Evolutionary conservation across 257 asterid species (phyloP), one percentile per base, ranked within the genome.

Genomic region (Cordia subcordata): DNA sequence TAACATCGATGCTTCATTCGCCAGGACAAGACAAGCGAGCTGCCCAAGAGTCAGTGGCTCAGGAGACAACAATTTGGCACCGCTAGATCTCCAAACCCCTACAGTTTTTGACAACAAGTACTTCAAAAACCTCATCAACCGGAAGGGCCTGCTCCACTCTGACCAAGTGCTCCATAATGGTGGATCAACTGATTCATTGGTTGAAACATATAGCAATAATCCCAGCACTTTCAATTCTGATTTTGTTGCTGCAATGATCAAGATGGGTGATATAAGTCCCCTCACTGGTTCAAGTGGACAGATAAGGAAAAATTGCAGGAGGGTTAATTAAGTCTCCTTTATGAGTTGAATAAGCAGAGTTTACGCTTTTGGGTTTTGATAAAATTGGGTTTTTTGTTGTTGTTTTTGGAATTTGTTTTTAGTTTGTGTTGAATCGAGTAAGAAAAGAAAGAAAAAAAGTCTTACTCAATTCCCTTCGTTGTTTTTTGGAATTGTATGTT

Each of bases 171-270:
- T 79, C 21, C 51, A 45, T 71, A 64, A 63, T 35, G 75, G 78
- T 1, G 80, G 75, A 15, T 58, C 72, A 10, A 68, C 82, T 5
- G 74, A 71, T 40, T 57, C 68, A 0, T 46, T 81, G 4, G 64
- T 81, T 4, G 19, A 63, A 17, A 10, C 53, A 1, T 81, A 78
- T 66, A 74, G 73, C 77, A 66, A 63, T 38, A 61, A 71, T 40
- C 57, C 75, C 1, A 12, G 47, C 0, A 50, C 67, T 4, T 81
- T 81, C 46, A 12, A 16, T 8, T 22, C 22, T 1, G 82, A 78
- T 54, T 81, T 81, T 27, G 74, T 55, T 8, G 57, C 67, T 0
- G 82, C 88, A 5, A 81, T 81, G 85, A 70, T 78, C 35, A 78
- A 61, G 60, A 75, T 81, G 88, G 82, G 77, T 13, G 73, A 68